Evolutionary conservation across 441 rosid genomes (phyloP), one percentile per base, ranked within the genome.

Genomic region (Melastoma candidum): DNA sequence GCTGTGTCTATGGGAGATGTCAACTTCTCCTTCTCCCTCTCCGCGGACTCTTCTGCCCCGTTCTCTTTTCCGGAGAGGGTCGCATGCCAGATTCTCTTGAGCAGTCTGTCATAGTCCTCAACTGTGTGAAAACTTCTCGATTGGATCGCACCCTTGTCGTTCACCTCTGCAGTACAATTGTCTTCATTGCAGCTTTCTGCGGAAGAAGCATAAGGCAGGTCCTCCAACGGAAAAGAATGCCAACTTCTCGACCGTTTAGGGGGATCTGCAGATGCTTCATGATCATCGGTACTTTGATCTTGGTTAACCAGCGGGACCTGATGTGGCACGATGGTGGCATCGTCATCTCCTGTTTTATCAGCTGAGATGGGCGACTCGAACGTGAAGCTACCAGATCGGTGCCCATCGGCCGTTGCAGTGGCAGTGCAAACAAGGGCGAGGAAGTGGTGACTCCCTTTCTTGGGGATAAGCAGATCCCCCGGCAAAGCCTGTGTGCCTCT

Each of bases 51-150:
- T 32, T 32, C 41, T 32, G 8, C 41, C 6, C 8, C 8, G 41
- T 32, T 32, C 41, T 12, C 44, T 3, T 27, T 51, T 0, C 44
- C 17, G 26, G 54, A 45, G 29, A 11, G 2, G 25, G 49, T 48
- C 14, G 65, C 9, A 11, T 43, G 44, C 24, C 27, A 44, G 11
- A 57, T 14, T 14, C 32, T 64, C 51, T 59, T 64, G 24, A 68
- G 53, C 62, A 77, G 26, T 13, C 63, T 69, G 44, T 74, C 74
- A 9, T 49, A 73, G 45, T 77, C 78, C 58, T 73, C 68, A n/a
- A 71, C 69, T 0, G 81, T 70, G 47, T 73, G 78, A 55, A 73
- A 73, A 57, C 72, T 73, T 67, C 61, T 64, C 8, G 64, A 55
- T 22, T 54, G 53, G 2, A 11, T 5, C 26, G 48, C 6, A 5